Conservation (phyloP, 2,329 filamentous ascomycete species). For the Aspergillus latus region DNA sequence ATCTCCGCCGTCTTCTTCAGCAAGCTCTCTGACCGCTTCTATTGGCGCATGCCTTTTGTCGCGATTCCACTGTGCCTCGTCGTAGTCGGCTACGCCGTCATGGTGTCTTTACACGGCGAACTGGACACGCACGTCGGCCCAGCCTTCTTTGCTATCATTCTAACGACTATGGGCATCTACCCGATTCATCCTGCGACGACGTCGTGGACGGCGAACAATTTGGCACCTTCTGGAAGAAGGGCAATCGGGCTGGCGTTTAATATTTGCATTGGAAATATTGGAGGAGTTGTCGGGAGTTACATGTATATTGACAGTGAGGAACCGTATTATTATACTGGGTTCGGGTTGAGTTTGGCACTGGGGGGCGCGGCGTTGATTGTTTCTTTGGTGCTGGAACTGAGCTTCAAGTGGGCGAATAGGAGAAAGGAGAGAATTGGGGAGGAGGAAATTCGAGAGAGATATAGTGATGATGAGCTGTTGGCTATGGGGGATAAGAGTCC, state of each 20-base stretch:
- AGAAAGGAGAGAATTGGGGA: slow-evolving; percentile 13
- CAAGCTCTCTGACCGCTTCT: slow-evolving; percentile 31
- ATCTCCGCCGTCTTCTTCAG: slow-evolving; percentile 31
- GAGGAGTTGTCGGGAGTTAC: slow-evolving; percentile 45
- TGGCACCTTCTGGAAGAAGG: slow-evolving; percentile 34
- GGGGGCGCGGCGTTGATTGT: slow-evolving; percentile 30
- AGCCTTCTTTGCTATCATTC: slow-evolving; percentile 28
- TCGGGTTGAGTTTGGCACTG: slow-evolving; percentile 36
- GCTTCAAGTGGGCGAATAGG: slow-evolving; percentile 11
- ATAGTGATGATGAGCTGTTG: slow-evolving; percentile 17
- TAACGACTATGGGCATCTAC: slow-evolving; percentile 30
- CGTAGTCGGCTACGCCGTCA: slow-evolving; percentile 28
- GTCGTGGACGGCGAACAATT: slow-evolving; percentile 34
- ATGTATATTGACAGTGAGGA: slow-evolving; percentile 40
- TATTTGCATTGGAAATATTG: slow-evolving; percentile 42
- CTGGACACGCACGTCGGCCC: slow-evolving; percentile 12
- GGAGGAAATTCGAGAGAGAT: slow-evolving; percentile 11
- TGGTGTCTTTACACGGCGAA: slow-evolving; percentile 18
- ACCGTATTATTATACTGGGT: slow-evolving; percentile 39
- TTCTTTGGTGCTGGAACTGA: slow-evolving; percentile 31
- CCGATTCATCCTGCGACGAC: slow-evolving; percentile 30
- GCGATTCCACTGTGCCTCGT: slow-evolving; percentile 25
- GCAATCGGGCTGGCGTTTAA: slow-evolving; percentile 42
- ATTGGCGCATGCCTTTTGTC: slow-evolving; percentile 34
- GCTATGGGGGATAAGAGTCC: slow-evolving; percentile 17